Conservation (phyloP, 2,329 filamentous ascomycete genomes). For the Penicillium glabrum region DNA sequence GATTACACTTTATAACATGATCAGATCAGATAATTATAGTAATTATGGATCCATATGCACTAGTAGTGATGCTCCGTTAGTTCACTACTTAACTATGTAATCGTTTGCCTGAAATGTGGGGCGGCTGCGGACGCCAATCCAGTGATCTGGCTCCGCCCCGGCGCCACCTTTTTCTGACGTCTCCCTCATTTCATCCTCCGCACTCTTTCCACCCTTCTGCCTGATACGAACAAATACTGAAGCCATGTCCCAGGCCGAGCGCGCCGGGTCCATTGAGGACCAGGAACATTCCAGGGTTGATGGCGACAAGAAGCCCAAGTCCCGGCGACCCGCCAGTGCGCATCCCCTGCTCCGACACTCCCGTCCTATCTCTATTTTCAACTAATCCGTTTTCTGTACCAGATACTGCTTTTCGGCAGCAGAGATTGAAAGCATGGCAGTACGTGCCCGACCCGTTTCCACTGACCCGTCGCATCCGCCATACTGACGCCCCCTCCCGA, state of each 20-base stretch:
- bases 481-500: conserved; percentile 16
- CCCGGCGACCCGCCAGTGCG: conserved; percentile 84
- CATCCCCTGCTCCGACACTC: conserved; percentile 4
- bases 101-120: neutral
- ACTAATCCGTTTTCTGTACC: conserved; percentile 17
- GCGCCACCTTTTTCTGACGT: conserved; percentile 29
- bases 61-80: no score
- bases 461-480: no score
- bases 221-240: conserved; percentile 1
- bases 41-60: neutral
- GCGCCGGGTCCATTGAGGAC: conserved; percentile 45
- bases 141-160: conserved; percentile 20
- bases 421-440: conserved; percentile 98
- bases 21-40: neutral
- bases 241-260: conserved; percentile 47
- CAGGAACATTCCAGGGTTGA: conserved; percentile 41
- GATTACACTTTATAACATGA: neutral
- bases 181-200: conserved; percentile 10
- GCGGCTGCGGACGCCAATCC: conserved; percentile 4
- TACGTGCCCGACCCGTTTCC: conserved; percentile 47
- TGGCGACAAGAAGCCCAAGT: conserved; percentile 79
- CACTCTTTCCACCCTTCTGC: conserved; percentile 2
- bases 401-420: conserved; percentile 97
- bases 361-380: neutral
- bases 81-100: no score